These are phyloP conservation scores for Papiliotrema terrestris DNA, from an alignment of 1,284 basidiomycete genomes.

Conservation along the genomic window DNA sequence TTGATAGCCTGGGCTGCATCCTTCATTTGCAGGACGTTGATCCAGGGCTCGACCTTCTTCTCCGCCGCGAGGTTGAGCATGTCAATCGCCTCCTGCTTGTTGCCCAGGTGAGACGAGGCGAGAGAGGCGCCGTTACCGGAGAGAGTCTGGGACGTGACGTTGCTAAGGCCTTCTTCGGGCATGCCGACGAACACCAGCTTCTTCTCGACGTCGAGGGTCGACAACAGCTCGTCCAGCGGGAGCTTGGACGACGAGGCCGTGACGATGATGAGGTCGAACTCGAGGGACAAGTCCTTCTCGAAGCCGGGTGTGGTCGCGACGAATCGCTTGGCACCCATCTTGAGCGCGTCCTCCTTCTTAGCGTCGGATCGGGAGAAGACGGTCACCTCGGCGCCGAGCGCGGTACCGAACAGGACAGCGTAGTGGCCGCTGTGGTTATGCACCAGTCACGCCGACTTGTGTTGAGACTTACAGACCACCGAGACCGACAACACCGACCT, in stretches of 20 bases:
- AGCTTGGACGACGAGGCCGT: constrained; percentile 51
- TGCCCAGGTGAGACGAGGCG: constrained; percentile 59
- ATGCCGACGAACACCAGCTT: constrained; percentile 57
- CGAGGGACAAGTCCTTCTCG: constrained; percentile 49
- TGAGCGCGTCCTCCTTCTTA: constrained; percentile 63
- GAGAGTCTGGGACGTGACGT: constrained; percentile 44
- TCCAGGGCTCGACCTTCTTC: constrained; percentile 56
- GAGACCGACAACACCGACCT: constrained; percentile 64
- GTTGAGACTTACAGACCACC: constrained; percentile 56
- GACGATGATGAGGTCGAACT: constrained; percentile 64
- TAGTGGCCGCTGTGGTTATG: constrained; percentile 50
- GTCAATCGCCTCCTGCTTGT: constrained; percentile 59
- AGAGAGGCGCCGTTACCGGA: constrained; percentile 49
- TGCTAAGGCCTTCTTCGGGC: constrained; percentile 49
- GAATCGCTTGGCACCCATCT: constrained; percentile 59
- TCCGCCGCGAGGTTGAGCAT: constrained; percentile 62
- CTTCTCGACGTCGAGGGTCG: constrained; percentile 56
- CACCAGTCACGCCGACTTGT: background rate
- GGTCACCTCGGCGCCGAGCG: constrained; percentile 61
- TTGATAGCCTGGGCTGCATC: constrained; percentile 58
- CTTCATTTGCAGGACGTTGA: constrained; percentile 59
- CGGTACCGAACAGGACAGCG: constrained; percentile 59
- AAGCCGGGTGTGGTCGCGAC: constrained; percentile 54
- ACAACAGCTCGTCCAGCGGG: constrained; percentile 52
- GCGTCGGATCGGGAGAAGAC: constrained; percentile 63